Evolutionary conservation across 2,329 filamentous ascomycete genomes (phyloP).

Genomic region (Aureobasidium vineae): DNA sequence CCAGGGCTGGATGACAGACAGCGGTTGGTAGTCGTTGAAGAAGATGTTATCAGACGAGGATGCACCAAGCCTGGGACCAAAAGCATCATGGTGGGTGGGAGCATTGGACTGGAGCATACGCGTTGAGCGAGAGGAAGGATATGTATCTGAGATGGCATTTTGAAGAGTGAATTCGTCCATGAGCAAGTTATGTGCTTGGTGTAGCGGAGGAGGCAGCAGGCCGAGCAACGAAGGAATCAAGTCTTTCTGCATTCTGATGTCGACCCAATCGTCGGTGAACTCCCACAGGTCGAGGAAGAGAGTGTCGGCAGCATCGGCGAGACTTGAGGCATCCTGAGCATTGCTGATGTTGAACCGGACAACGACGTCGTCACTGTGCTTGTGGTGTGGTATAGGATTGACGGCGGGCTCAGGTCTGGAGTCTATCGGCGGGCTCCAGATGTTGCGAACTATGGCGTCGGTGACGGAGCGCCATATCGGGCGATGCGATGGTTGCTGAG

Average conservation of each 20-base stretch:
- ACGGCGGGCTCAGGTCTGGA: background rate
- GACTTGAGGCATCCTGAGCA: conserved; percentile 63
- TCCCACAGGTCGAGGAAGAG: conserved; percentile 91
- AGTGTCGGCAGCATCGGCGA: conserved; percentile 69
- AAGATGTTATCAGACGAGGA: conserved; percentile 67
- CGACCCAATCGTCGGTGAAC: conserved; percentile 75
- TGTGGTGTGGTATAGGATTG: conserved; percentile 31
- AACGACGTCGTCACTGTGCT: conserved; percentile 69
- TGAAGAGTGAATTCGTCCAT: conserved; percentile 71
- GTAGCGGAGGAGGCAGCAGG: conserved; percentile 72
- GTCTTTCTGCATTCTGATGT: conserved; percentile 74
- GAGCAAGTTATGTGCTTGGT: conserved; percentile 67
- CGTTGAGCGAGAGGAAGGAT: conserved; percentile 51
- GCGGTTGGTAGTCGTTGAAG: conserved; percentile 88
- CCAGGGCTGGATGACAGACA: conserved; percentile 84
- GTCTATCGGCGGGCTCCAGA: conserved; percentile 23
- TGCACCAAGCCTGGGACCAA: conserved; percentile 35
- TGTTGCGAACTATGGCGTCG: conserved; percentile 28
- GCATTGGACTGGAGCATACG: conserved; percentile 20
- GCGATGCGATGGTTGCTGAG: conserved; percentile 13
- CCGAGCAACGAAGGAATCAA: conserved; percentile 75
- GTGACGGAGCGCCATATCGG: conserved; percentile 29
- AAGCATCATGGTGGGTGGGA: conserved; percentile 25
- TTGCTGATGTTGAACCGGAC: conserved; percentile 79
- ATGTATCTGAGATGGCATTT: conserved; percentile 72